phyloP scores from a whole-genome alignment of 495 filamentous ascomycete genomes.

The Penicillium dipodomyicola region DNA sequence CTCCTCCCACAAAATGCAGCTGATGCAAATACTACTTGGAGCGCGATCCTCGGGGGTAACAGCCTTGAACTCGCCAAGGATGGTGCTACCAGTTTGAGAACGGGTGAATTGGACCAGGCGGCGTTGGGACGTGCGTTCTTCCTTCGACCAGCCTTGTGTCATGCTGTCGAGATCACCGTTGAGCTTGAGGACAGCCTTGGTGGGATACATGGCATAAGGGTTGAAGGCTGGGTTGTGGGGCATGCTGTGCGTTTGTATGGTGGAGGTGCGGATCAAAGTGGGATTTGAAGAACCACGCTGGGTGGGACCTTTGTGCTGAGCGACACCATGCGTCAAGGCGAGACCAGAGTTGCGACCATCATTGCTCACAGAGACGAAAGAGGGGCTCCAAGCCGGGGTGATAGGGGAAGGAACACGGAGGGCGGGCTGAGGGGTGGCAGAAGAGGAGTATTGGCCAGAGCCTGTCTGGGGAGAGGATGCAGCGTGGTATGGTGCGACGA shows the following conservation, averaged over 20 bases:
- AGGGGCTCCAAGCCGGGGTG: constrained; percentile 46
- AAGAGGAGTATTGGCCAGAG: constrained; percentile 31
- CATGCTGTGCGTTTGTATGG: constrained; percentile 55
- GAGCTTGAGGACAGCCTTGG: constrained; percentile 81
- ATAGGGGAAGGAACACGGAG: constrained; percentile 45
- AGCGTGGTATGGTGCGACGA: constrained; percentile 30
- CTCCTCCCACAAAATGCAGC: constrained; percentile 91
- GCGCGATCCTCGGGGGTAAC: constrained; percentile 64
- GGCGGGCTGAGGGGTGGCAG: constrained; percentile 34
- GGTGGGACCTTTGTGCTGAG: constrained; percentile 39
- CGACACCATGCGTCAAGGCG: constrained; percentile 32
- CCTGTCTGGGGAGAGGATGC: constrained; percentile 33
- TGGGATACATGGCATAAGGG: constrained; percentile 79
- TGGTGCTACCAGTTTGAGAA: constrained; percentile 69
- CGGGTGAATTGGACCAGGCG: constrained; percentile 84
- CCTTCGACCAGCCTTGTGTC: constrained; percentile 72
- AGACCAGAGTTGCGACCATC: constrained; percentile 34
- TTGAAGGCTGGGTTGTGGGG: constrained; percentile 59
- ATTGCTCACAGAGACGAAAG: constrained; percentile 32
- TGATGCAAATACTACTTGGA: constrained; percentile 77
- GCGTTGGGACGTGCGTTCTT: constrained; percentile 73
- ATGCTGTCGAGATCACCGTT: constrained; percentile 80
- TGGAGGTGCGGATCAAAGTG: constrained; percentile 80
- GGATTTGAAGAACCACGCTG: constrained; percentile 54
- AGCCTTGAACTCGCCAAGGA: constrained; percentile 68